These are phyloP conservation scores for Yamadazyma ubonensis DNA, from an alignment of 805 yeast species.

Conservation along the genomic window DNA sequence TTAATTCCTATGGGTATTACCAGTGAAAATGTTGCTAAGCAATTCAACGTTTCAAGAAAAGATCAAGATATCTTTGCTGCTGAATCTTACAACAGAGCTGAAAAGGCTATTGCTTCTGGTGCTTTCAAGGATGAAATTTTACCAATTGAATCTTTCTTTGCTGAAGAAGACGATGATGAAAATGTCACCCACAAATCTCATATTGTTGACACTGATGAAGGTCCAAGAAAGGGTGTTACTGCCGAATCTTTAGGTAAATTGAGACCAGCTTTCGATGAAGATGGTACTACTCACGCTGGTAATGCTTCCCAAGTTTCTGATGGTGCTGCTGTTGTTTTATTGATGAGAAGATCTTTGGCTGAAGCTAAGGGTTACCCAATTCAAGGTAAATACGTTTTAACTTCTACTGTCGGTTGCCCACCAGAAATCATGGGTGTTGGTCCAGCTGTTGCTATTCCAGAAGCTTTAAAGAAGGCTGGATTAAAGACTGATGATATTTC, in stretches of 20 bases:
- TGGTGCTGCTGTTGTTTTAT: conserved; percentile 89
- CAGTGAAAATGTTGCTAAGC: conserved; percentile 81
- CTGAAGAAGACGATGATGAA: conserved; percentile 59
- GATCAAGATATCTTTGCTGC: conserved; percentile 92
- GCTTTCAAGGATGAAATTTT: conserved; percentile 86
- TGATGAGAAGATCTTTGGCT: conserved; percentile 85
- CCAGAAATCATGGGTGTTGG: conserved; percentile 98
- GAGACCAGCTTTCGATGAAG: conserved; percentile 81
- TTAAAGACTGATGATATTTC: conserved; percentile 63
- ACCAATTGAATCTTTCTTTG: conserved; percentile 66
- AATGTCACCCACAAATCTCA: conserved; percentile 43
- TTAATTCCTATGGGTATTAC: conserved; percentile 96
- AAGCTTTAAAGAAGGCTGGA: conserved; percentile 61
- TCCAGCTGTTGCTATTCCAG: conserved; percentile 94
- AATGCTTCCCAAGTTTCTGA: conserved; percentile 95
- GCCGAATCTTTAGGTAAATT: conserved; percentile 70
- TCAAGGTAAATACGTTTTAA: conserved; percentile 75
- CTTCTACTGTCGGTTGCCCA: conserved; percentile 87
- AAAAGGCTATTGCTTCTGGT: conserved; percentile 64
- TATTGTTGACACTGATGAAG: conserved; percentile 72
- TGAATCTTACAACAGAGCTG: conserved; percentile 81
- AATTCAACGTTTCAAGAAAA: conserved; percentile 60
- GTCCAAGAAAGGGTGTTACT: conserved; percentile 86
- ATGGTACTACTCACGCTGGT: conserved; percentile 92
- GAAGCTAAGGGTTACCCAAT: conserved; percentile 68